Evolutionary conservation across 1,284 basidiomycete genomes (phyloP).

Genomic region (Anthracocystis setariae): DNA sequence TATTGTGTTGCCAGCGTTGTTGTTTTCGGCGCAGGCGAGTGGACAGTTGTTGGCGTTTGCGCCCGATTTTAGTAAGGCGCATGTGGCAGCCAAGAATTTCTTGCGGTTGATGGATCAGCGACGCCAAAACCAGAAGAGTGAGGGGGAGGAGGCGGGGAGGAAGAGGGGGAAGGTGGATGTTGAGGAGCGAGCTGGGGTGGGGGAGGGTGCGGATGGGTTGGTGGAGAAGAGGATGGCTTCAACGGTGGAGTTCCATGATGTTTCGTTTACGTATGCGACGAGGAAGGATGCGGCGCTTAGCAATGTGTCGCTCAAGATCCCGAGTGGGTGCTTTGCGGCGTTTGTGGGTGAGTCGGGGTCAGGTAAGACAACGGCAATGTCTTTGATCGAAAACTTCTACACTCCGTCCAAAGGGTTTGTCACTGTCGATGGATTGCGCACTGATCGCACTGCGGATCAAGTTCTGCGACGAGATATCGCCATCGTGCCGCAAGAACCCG

Average conservation of each 20-base stretch:
- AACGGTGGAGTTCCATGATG: conserved; percentile 30
- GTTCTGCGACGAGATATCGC: conserved; percentile 54
- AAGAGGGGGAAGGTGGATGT: conserved; percentile 74
- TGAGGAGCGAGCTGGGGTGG: conserved; percentile 84
- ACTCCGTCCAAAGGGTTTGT: conserved; percentile 78
- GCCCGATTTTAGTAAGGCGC: conserved; percentile 59
- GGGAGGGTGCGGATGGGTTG: conserved; percentile 71
- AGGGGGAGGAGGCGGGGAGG: conserved; percentile 57
- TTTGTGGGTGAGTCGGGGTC: conserved; percentile 71
- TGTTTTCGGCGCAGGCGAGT: conserved; percentile 61
- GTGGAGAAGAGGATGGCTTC: conserved; percentile 17
- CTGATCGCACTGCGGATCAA: conserved; percentile 79
- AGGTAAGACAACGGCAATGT: conserved; percentile 65
- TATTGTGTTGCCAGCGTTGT: conserved; percentile 57
- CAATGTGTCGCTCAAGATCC: conserved; percentile 52
- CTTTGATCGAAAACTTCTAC: conserved; percentile 70
- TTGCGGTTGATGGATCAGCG: conserved; percentile 52
- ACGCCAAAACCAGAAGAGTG: conserved; percentile 78
- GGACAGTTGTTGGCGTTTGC: conserved; percentile 62
- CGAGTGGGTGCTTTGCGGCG: conserved; percentile 55
- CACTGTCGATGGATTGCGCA: conserved; percentile 84
- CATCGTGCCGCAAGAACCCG: conserved; percentile 59
- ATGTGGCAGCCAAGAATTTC: conserved; percentile 54
- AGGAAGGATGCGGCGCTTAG: conserved; percentile 49
- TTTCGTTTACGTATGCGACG: conserved; percentile 47